Conservation (phyloP, 1,284 basidiomycete genomes). For the Pseudomicrostroma phylloplanum region DNA sequence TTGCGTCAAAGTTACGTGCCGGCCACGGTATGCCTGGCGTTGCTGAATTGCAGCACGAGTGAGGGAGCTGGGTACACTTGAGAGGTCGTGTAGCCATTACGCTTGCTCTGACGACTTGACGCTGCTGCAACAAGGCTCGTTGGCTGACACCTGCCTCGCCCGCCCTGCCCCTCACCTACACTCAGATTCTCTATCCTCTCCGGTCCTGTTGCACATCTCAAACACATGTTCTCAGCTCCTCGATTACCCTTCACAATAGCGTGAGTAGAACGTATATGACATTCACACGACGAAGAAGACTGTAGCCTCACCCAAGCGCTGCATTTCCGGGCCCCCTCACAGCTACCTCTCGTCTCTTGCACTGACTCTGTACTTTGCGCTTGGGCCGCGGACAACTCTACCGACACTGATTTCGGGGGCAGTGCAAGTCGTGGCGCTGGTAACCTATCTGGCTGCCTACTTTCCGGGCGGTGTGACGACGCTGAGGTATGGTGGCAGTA, state of each 20-base stretch:
- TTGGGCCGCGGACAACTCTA: constrained; percentile 40
- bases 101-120: background rate
- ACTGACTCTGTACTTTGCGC: constrained; percentile 48
- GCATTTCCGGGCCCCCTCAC: background rate
- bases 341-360: constrained; percentile 41
- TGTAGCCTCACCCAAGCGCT: background rate
- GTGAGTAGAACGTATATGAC: constrained; percentile 16
- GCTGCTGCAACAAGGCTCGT: background rate
- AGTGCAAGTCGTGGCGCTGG: constrained; percentile 38
- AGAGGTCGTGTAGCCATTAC: background rate
- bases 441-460: constrained; percentile 45
- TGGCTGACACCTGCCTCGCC: background rate
- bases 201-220: constrained; percentile 43
- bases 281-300: background rate
- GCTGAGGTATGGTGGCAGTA: constrained; percentile 40
- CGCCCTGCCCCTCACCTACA: background rate
- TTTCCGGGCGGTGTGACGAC: constrained; percentile 47
- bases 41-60: background rate
- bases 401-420: constrained; percentile 39
- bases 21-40: background rate
- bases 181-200: constrained; percentile 42
- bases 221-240: constrained; percentile 52
- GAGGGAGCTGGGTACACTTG: too few species aligned
- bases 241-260: constrained; percentile 58
- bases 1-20: too few species aligned